phyloP scores from a whole-genome alignment of 768 basidiomycete genomes.

The Lyophyllum semitale region DNA sequence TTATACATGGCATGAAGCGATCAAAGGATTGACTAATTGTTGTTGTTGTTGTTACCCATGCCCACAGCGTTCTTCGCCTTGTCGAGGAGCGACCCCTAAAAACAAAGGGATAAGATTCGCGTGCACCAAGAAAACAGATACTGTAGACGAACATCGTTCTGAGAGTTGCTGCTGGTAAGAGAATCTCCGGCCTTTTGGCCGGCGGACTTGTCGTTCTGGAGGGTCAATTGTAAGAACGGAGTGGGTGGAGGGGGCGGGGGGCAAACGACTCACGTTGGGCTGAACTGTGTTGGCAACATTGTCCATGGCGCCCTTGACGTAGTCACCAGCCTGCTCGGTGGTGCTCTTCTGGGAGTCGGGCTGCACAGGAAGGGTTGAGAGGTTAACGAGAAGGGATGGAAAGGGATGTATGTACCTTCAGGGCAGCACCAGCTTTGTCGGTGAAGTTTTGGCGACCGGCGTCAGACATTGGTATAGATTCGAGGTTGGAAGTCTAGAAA shows the following conservation, averaged over 20 bases:
- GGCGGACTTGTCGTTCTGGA: slow-evolving; percentile 51
- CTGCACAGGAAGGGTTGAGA: slow-evolving; percentile 26
- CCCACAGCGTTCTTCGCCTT: slow-evolving; percentile 58
- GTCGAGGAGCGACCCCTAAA: slow-evolving; percentile 42
- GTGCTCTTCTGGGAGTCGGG: slow-evolving; percentile 62
- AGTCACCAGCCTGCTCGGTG: slow-evolving; percentile 52
- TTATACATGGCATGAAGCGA: neutral
- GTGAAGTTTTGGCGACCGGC: slow-evolving; percentile 57
- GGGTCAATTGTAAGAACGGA: neutral
- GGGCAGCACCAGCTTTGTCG: slow-evolving; percentile 52
- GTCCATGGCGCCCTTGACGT: slow-evolving; percentile 47
- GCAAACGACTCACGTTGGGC: slow-evolving; percentile 43
- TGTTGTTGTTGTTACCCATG: no score
- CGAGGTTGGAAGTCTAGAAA: neutral
- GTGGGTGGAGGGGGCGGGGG: neutral
- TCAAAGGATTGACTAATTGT: no score
- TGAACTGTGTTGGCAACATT: slow-evolving; percentile 48
- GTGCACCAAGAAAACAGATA: neutral
- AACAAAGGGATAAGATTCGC: neutral
- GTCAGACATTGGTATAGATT: slow-evolving; percentile 49
- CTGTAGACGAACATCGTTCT: slow-evolving; percentile 36
- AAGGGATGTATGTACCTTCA: slow-evolving; percentile 45
- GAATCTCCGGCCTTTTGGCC: slow-evolving; percentile 51
- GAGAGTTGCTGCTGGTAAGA: slow-evolving; percentile 48
- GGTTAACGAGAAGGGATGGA: no score